Conservation (phyloP, 331 rosid genomes). For the Ulmus americana region DNA sequence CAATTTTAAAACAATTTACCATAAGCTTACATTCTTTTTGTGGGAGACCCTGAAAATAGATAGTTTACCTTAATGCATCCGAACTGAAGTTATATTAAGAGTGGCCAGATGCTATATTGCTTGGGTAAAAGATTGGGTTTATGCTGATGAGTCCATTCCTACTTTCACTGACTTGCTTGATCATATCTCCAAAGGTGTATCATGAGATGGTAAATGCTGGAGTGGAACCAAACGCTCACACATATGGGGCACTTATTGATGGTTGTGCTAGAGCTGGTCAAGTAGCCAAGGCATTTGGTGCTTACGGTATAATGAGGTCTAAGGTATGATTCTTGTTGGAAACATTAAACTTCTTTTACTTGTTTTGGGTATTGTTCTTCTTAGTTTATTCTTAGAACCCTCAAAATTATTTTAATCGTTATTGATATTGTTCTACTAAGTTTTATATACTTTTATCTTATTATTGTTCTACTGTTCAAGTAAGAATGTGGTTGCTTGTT, state of each 20-base stretch:
- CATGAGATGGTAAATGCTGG: constrained; percentile 90
- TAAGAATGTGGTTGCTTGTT: constrained; percentile 9
- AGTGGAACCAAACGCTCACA: constrained; percentile 78
- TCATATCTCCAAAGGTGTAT: constrained; percentile 47
- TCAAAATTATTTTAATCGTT: constrained; percentile 5
- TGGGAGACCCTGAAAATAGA: background rate
- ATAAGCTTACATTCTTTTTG: background rate
- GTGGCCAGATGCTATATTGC: background rate
- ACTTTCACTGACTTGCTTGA: constrained; percentile 15
- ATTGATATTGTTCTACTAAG: constrained; percentile 9
- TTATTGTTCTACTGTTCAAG: background rate
- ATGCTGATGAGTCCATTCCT: constrained; percentile 10
- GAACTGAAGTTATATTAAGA: constrained; percentile 2
- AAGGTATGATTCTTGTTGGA: constrained; percentile 54
- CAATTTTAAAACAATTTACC: background rate
- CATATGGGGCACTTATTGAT: constrained; percentile 94
- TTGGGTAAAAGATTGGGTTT: constrained; percentile 11
- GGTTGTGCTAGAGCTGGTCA: constrained; percentile 98
- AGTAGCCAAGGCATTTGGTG: constrained; percentile 98
- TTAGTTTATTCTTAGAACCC: constrained; percentile 14
- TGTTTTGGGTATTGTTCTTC: constrained; percentile 8
- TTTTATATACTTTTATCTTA: background rate
- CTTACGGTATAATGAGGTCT: constrained; percentile 94
- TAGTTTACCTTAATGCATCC: background rate
- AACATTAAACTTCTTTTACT: constrained; percentile 7